A percentile compares a stretch with the other conserved stretches of the same genome.
Conservation (phyloP, 495 filamentous ascomycete genomes). For the Lasiosphaeris hirsuta region DNA sequence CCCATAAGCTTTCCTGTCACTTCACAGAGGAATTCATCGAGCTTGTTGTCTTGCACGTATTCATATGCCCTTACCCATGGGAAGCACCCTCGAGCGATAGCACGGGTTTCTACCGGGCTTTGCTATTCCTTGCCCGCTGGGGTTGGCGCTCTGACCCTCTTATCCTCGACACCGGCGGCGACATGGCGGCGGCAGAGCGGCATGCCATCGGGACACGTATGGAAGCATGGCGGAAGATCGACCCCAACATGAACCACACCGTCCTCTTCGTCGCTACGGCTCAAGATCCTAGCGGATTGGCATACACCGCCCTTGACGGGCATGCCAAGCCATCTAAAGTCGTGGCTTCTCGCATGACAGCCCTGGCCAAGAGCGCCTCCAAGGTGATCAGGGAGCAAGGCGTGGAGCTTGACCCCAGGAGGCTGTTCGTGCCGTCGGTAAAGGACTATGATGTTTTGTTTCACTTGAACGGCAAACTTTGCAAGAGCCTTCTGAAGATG, state of each 20-base stretch:
- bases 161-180: conserved; percentile 66
- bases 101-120: conserved; percentile 76
- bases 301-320: conserved; percentile 66
- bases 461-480: conserved; percentile 56
- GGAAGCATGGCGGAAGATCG: conserved; percentile 76
- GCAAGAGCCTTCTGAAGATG: conserved; percentile 24
- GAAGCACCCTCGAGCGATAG: conserved; percentile 69
- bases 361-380: conserved; percentile 69
- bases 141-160: conserved; percentile 85
- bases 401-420: conserved; percentile 51
- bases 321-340: conserved; percentile 63
- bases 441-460: conserved; percentile 84
- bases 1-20: conserved; percentile 73
- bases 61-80: conserved; percentile 83
- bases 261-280: conserved; percentile 80
- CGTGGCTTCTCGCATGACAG: conserved; percentile 77
- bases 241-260: conserved; percentile 80
- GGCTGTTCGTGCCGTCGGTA: conserved; percentile 65
- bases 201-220: conserved; percentile 65
- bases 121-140: conserved; percentile 77
- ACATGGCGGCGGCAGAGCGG: conserved; percentile 53
- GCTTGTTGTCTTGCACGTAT: conserved; percentile 68
- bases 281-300: conserved; percentile 69
- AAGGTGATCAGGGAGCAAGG: conserved; percentile 56
- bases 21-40: conserved; percentile 80